Conservation (phyloP, 2,329 filamentous ascomycete genomes). For the Helotiales sp. region DNA sequence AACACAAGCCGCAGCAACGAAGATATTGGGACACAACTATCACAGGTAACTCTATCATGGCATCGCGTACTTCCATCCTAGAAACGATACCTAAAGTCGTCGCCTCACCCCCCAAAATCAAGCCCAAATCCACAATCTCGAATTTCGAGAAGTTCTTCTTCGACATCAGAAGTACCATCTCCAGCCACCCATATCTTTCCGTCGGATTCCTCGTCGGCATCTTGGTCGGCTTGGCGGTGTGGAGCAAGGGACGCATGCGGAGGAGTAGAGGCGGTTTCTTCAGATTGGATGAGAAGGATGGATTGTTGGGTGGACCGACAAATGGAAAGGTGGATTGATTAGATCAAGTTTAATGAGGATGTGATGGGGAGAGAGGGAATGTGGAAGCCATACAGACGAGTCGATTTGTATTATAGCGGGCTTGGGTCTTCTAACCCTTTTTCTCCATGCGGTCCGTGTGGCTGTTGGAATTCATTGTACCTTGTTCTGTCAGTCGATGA, state of each 20-base stretch:
- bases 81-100: conserved; percentile 55
- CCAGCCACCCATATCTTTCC: conserved; percentile 63
- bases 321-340: conserved; percentile 57
- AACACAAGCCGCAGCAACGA: conserved; percentile 67
- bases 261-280: conserved; percentile 63
- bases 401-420: conserved; percentile 28
- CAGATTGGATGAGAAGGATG: conserved; percentile 69
- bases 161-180: conserved; percentile 62
- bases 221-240: conserved; percentile 56
- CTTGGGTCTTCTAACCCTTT: conserved; percentile 24
- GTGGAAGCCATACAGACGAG: neutral
- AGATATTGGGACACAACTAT: conserved; percentile 94
- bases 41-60: conserved; percentile 87
- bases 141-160: conserved; percentile 74
- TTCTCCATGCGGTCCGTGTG: neutral
- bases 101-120: conserved; percentile 64
- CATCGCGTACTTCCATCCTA: conserved; percentile 63
- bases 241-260: conserved; percentile 60
- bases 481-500: neutral
- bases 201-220: conserved; percentile 63
- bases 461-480: conserved; percentile 6
- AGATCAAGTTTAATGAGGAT: conserved; percentile 6
- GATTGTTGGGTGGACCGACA: conserved; percentile 60
- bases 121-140: conserved; percentile 77
- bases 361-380: conserved; percentile 1